These are phyloP conservation scores for Pseudogymnoascus sp. DNA, from an alignment of 2,329 filamentous ascomycete species.

Conservation along the genomic window DNA sequence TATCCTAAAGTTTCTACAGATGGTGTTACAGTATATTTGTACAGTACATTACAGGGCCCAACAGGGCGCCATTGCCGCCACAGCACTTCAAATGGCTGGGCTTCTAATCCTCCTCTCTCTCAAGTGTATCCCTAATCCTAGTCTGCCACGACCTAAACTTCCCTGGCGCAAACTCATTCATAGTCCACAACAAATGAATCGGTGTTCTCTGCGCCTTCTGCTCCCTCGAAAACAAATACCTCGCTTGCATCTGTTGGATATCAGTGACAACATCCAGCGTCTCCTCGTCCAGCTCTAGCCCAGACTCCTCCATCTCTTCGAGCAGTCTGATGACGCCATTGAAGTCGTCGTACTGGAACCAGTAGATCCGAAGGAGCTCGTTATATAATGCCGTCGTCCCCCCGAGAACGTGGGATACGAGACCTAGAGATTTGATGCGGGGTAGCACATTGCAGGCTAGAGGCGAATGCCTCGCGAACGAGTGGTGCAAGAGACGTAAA, in stretches of 20 bases:
- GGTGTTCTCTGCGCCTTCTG: slow-evolving; percentile 15
- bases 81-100: background rate
- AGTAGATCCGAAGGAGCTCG: slow-evolving; percentile 52
- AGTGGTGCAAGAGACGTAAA: slow-evolving; percentile 46
- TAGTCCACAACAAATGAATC: slow-evolving; percentile 19
- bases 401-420: slow-evolving; percentile 63
- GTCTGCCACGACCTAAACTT: slow-evolving; percentile 19
- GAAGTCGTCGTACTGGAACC: slow-evolving; percentile 50
- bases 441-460: slow-evolving; percentile 55
- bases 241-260: slow-evolving; percentile 16
- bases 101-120: background rate
- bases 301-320: slow-evolving; percentile 25
- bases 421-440: slow-evolving; percentile 56
- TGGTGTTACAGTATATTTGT: background rate
- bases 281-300: slow-evolving; percentile 24
- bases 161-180: slow-evolving; percentile 22
- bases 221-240: slow-evolving; percentile 11
- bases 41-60: background rate
- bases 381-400: slow-evolving; percentile 64
- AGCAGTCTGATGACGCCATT: slow-evolving; percentile 19
- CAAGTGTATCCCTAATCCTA: slow-evolving; percentile 16
- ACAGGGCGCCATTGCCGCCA: background rate
- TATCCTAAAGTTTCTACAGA: background rate
- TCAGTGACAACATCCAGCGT: slow-evolving; percentile 22
- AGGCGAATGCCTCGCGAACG: slow-evolving; percentile 49